Evolutionary conservation across 352 stramenopile genomes (phyloP).

Genomic region (Phytophthora cactorum): DNA sequence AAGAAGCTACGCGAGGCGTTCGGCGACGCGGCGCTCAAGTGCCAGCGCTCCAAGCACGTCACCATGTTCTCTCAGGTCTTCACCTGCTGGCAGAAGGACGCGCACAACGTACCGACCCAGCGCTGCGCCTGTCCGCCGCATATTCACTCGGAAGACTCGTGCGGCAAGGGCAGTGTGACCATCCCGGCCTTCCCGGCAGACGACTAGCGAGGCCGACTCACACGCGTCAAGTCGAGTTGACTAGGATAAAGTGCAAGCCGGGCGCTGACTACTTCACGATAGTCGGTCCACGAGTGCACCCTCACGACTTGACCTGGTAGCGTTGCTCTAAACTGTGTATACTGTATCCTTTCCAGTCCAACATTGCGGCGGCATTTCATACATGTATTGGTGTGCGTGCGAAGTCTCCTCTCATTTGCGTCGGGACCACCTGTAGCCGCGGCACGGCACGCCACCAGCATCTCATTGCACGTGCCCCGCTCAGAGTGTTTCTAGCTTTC

Average conservation of each 20-base stretch:
- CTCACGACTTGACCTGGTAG: slow-evolving; percentile 12
- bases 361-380: slow-evolving; percentile 15
- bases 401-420: slow-evolving; percentile 20
- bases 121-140: slow-evolving; percentile 64
- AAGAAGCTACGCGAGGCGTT: slow-evolving; percentile 56
- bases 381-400: slow-evolving; percentile 16
- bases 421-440: slow-evolving; percentile 10
- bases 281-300: slow-evolving; percentile 20
- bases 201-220: slow-evolving; percentile 18
- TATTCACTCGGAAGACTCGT: slow-evolving; percentile 79
- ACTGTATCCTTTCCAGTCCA: neutral
- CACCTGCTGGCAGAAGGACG: slow-evolving; percentile 84
- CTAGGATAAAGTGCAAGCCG: slow-evolving; percentile 8
- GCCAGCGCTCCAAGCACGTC: slow-evolving; percentile 24
- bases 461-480: slow-evolving; percentile 3
- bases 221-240: slow-evolving; percentile 13
- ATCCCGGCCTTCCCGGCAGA: slow-evolving; percentile 59
- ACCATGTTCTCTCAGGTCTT: slow-evolving; percentile 77
- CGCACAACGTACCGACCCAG: slow-evolving; percentile 48
- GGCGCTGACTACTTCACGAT: slow-evolving; percentile 34
- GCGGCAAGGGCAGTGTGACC: slow-evolving; percentile 48
- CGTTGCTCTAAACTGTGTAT: slow-evolving; percentile 30
- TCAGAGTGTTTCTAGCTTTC: slow-evolving; percentile 9
- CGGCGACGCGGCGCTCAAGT: slow-evolving; percentile 45
- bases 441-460: slow-evolving; percentile 16